Evolutionary conservation across 2,329 filamentous ascomycete species (phyloP).

Genomic region (Cercospora sojina): DNA sequence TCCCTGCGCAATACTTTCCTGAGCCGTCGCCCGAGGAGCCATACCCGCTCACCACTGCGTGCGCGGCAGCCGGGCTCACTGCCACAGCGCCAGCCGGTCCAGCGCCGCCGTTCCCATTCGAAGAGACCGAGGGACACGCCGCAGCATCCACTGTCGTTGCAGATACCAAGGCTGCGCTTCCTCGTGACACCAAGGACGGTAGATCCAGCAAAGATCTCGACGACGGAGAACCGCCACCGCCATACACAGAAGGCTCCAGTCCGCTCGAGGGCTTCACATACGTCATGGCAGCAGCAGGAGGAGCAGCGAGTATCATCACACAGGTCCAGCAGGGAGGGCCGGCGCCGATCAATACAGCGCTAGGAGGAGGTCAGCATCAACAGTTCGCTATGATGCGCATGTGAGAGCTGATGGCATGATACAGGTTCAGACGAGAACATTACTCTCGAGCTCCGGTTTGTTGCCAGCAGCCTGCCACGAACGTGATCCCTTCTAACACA

Average conservation of each 20-base stretch:
- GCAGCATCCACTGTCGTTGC: constrained; percentile 56
- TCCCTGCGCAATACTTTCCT: constrained; percentile 60
- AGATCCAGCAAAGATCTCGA: constrained; percentile 68
- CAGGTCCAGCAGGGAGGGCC: constrained; percentile 91
- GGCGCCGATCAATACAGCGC: constrained; percentile 74
- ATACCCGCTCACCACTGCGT: constrained; percentile 39
- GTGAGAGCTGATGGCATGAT: neutral
- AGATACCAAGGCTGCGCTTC: constrained; percentile 81
- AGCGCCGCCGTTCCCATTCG: constrained; percentile 47
- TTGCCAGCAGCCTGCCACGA: neutral
- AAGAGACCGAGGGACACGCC: constrained; percentile 40
- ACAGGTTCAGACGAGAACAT: constrained; percentile 82
- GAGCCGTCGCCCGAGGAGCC: constrained; percentile 50
- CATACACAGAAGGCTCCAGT: constrained; percentile 92
- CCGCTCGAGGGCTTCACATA: constrained; percentile 90
- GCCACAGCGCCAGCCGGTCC: constrained; percentile 48
- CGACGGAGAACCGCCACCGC: constrained; percentile 90
- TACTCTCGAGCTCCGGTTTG: constrained; percentile 87
- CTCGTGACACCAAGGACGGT: constrained; percentile 75
- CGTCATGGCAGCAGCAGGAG: constrained; percentile 96
- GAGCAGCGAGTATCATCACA: constrained; percentile 97
- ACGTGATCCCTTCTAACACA: constrained; percentile 29
- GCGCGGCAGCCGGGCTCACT: constrained; percentile 44
- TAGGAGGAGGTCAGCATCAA: constrained; percentile 67
- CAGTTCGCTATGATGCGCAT: too few species aligned